Base-by-base conservation (phyloP, 2,329 filamentous ascomycete species). In the Grosmannia clavigera region DNA sequence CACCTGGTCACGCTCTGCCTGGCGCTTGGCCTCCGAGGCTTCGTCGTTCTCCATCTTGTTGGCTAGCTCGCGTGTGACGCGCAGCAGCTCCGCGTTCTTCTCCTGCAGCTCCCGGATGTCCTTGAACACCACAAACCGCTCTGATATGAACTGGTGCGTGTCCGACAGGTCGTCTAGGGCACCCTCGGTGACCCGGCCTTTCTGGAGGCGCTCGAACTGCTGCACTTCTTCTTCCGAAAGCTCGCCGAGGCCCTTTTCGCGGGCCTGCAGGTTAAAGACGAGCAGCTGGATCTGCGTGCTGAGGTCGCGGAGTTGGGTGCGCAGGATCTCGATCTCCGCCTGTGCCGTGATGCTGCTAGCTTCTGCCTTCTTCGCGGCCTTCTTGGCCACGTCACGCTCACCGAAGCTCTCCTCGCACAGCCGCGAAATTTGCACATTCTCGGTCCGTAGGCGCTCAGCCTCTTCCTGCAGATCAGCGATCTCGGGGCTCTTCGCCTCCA, bases 1-100 rank as follows among this genome's bases (percentile, higher is more conserved):
- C 58, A 86, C 82, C 63, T 89, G 82, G 59, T 86, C 83, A 62
- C 83, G 75, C 62, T 81, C 79, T 6, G 82, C 81, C 67, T 85
- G 80, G 62, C 81, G 77, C 70, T 85, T 84, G 7, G 80, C 81
- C 7, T 81, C 80, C 53, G 87, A 78, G 1, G 91, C 90, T 70
- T 96, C 92, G 66, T 92, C 89, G 58, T 88, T 92, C 73, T 97
- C 94, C 79, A 96, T 90, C 71, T 89, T 84, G 62, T 92, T 88
- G 10, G 90, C 91, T 16, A 99, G 78, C 65, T 95, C 84, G 48
- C 92, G 85, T 5, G 91, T 88, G 66, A 95, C 85, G 57, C 86
- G 85, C 29, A 96, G 78, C 25, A 96, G 80, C 64, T 94, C 87
- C 62, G 87, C 80, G 65, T 99, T 97, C 76, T 95, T 91, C 61